A percentile compares a stretch with the other conserved stretches of the same genome.
These are phyloP conservation scores for Thelephora terrestris DNA, from an alignment of 1,284 basidiomycete species.

Conservation along the genomic window DNA sequence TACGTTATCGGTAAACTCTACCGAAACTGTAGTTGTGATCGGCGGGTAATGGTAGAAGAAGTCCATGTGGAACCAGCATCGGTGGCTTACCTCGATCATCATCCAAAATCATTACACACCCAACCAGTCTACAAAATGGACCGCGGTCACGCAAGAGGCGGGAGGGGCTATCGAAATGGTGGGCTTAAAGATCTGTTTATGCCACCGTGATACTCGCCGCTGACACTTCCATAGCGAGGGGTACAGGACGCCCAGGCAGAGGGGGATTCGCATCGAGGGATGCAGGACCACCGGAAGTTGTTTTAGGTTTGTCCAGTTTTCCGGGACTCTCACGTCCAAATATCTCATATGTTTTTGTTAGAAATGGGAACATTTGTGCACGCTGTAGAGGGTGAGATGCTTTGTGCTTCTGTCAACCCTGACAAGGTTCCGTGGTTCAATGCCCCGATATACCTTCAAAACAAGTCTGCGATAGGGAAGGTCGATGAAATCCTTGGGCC, in stretches of 20 bases:
- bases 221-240: not conserved
- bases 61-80: constrained; percentile 13
- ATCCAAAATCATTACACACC: constrained; percentile 5
- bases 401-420: constrained; percentile 78
- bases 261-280: constrained; percentile 47
- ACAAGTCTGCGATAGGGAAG: constrained; percentile 94
- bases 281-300: constrained; percentile 75
- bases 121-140: constrained; percentile 12
- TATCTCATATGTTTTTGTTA: constrained; percentile 18
- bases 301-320: constrained; percentile 49
- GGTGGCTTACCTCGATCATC: not conserved
- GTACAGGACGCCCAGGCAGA: constrained; percentile 14
- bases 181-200: too few relatives aligned
- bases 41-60: constrained; percentile 16
- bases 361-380: constrained; percentile 88
- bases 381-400: constrained; percentile 97
- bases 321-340: not conserved
- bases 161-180: not conserved
- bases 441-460: constrained; percentile 96
- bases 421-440: constrained; percentile 99
- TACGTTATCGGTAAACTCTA: not conserved
- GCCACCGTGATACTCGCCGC: too few relatives aligned
- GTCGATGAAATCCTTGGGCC: constrained; percentile 96
- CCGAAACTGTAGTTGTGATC: not conserved
- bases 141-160: constrained; percentile 9